Base-by-base conservation (phyloP, 106 monocot genomes). In the Dactylorhiza incarnata region DNA sequence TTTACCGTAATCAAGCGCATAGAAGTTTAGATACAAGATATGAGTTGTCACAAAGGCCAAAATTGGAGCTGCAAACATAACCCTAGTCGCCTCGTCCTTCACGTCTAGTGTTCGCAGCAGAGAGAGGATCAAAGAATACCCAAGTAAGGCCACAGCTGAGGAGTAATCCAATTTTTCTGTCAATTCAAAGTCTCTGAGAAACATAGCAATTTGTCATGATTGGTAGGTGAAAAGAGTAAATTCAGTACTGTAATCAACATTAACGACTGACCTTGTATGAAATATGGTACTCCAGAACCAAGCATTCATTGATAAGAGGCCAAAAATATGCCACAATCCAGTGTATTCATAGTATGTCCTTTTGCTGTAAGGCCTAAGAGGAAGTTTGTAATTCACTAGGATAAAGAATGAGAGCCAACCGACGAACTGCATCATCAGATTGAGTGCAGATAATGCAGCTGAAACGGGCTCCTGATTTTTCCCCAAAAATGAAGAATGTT, bases 281-380 rank as follows among this genome's bases (percentile, higher is more conserved):
- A 94, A 97, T 76, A 97, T 86, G 52, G 87, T 80, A 81, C 97
- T 97, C 97, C 97, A 97, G 8, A 94, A 91, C 97, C 94, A 97
- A 37, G 94, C 87, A 80, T 97, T 97, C 81, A 94, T 94, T 9
- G 97, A 87, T 56, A 97, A 71, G 55, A 97, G 50, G 12, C 87
- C 94, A 85, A 87, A 97, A 19, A 97, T 91, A 82, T 91, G 93
- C 93, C 93, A 97, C 49, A 97, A 72, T 15, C 97, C 89, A 76
- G 91, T 89, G 71, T 84, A 91, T 82, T 97, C 97, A 75, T 97
- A 97, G 83, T 86, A 97, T 3, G 97, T 85, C 65, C 82, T 89
- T 87, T 77, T 87, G 68, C 84, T 86, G 49, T 91, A 89, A 71
- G 88, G 83, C 54, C 87, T 91, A 72, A 89, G 77, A 74, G 97